Evolutionary conservation across 371 early-diverging fungal species (phyloP).

Genomic region (Zychaea mexicana): DNA sequence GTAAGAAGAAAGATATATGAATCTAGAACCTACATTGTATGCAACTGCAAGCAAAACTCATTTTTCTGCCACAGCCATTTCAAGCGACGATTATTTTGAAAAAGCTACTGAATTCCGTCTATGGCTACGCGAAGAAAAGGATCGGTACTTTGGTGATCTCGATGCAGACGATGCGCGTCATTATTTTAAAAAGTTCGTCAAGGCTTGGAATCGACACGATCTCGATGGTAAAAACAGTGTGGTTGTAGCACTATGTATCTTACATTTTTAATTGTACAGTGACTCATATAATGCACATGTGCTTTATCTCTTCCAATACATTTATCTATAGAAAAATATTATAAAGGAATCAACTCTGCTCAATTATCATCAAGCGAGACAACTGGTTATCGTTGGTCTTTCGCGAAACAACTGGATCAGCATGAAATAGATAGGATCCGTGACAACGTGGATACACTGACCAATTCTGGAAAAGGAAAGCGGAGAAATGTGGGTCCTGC

Average conservation of each 20-base stretch:
- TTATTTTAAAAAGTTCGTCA: constrained; percentile 82
- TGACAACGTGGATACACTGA: constrained; percentile 68
- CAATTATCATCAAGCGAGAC: constrained; percentile 63
- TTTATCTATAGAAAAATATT: constrained; percentile 57
- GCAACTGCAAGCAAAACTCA: background rate
- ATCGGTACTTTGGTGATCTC: constrained; percentile 76
- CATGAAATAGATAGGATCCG: constrained; percentile 59
- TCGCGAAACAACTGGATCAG: constrained; percentile 65
- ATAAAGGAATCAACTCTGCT: constrained; percentile 67
- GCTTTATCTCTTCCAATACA: background rate
- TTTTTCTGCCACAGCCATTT: constrained; percentile 37
- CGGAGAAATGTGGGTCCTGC: constrained; percentile 39
- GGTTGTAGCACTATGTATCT: background rate
- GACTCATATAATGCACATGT: too few relatives aligned
- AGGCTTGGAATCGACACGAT: constrained; percentile 71
- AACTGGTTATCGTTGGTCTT: constrained; percentile 80
- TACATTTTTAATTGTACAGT: too few relatives aligned
- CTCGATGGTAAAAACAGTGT: constrained; percentile 52
- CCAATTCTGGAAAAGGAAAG: constrained; percentile 31
- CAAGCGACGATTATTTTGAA: constrained; percentile 76
- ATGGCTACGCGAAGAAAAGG: constrained; percentile 80
- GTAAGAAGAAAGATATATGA: background rate
- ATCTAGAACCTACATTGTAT: background rate
- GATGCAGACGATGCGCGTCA: constrained; percentile 64
- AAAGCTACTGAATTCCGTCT: constrained; percentile 79